Evolutionary conservation across 108 stramenopile genomes (phyloP), one percentile per base, ranked within the genome.

Genomic region (Cyclotella atomus): DNA sequence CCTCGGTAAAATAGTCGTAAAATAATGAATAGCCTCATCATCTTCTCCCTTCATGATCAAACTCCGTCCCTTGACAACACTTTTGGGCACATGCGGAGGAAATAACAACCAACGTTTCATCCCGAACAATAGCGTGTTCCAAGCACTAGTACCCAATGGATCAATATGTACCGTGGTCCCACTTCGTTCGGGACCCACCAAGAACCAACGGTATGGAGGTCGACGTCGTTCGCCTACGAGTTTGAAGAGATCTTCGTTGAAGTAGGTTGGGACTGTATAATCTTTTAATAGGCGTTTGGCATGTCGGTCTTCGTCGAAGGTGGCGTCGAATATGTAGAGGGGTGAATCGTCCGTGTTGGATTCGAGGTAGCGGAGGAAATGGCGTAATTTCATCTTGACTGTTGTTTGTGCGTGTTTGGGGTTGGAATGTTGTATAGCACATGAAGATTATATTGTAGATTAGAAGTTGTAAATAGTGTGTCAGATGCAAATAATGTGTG

Each of bases 1-100:
- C 30, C 96, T 80, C 6, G 95, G 95, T 44, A 99, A 75, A 60
- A 97, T 92, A 38, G 87, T 89, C 35, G 87, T 92, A 68, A 99
- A 99, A 76, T 97, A 99, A 69, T 99, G 97, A 59, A 98, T 83
- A 6, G 99, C 96, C 83, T 99, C 99, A 79, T 99, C 99, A 74
- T 99, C 99, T 74, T 99, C 97, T 30, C 89, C 81, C 0, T 70
- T 68, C 38, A 84, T 60, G 24, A 93, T 77, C 52, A 96, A 61
- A 5, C 78, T 78, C 47, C 72, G 83, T 8, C 95, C 97, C 83
- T 97, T 99, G 30, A 93, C 97, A 15, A 98, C 79, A 30, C 67
- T 60, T 70, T 91, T 96, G 25, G 94, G 79, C 1, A 94, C 84
- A 49, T 85, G 84, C 8, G 99, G 99, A 14, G 98, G 98, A 70